These are phyloP conservation scores for Kluyveromyces starmeri DNA, from an alignment of 805 yeast genomes.

Conservation along the genomic window DNA sequence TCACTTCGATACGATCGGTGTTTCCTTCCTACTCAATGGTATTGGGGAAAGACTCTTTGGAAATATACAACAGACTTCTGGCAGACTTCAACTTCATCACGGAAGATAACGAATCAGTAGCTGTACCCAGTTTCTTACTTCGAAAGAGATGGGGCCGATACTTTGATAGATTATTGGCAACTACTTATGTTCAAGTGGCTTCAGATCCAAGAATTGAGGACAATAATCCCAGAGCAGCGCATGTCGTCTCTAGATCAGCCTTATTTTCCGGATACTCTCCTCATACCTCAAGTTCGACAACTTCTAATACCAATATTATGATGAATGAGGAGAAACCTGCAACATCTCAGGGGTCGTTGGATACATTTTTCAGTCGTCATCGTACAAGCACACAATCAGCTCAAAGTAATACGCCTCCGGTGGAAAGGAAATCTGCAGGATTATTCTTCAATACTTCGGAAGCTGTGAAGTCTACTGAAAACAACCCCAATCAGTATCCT, in stretches of 20 bases:
- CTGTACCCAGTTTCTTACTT: conserved; percentile 50
- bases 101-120: conserved; percentile 59
- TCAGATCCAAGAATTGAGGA: conserved; percentile 20
- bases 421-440: conserved; percentile 6
- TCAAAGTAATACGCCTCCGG: conserved; percentile 1
- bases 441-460: neutral
- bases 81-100: conserved; percentile 68
- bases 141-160: conserved; percentile 72
- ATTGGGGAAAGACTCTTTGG: conserved; percentile 65
- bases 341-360: conserved; percentile 11
- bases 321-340: neutral
- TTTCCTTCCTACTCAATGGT: conserved; percentile 75
- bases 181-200: conserved; percentile 53
- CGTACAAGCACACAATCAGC: neutral
- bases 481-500: neutral
- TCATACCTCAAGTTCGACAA: conserved; percentile 7
- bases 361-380: conserved; percentile 7
- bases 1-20: conserved; percentile 58
- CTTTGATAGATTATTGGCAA: conserved; percentile 52
- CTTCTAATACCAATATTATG: no score
- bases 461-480: neutral
- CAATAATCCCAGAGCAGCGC: neutral
- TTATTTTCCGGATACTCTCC: conserved; percentile 7
- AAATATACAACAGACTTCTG: conserved; percentile 50
- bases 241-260: neutral